Percentiles rank a stretch among this genome's conserved stretches.
phyloP scores from a whole-genome alignment of 176 grass and related monocot genomes.

The Olyra latifolia region DNA sequence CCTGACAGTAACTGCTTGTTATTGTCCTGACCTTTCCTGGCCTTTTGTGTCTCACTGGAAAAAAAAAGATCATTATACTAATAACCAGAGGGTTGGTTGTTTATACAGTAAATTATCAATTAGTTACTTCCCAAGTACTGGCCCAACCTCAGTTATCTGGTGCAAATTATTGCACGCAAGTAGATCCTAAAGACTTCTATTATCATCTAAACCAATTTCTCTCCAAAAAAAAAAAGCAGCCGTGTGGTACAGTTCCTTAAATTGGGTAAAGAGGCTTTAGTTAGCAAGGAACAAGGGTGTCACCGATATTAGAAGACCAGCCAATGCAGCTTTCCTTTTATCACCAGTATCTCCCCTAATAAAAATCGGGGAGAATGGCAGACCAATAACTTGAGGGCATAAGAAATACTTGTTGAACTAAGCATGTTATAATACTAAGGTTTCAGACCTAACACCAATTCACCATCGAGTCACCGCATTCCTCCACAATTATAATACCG shows the following conservation, averaged over 20 bases:
- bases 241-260: neutral
- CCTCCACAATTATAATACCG: too few relatives aligned
- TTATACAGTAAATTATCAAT: too few relatives aligned
- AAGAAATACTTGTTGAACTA: too few relatives aligned
- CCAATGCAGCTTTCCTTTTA: neutral
- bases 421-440: too few relatives aligned
- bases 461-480: too few relatives aligned
- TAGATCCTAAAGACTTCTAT: neutral
- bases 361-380: too few relatives aligned
- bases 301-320: neutral
- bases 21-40: slow-evolving; percentile 90
- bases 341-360: too few relatives aligned
- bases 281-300: neutral
- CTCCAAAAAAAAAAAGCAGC: neutral
- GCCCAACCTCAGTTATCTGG: neutral
- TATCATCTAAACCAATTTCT: neutral
- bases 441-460: too few relatives aligned
- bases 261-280: neutral
- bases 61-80: slow-evolving; percentile 33
- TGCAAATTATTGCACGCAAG: neutral
- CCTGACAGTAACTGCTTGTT: slow-evolving; percentile 86
- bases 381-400: too few relatives aligned
- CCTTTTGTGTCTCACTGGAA: slow-evolving; percentile 95
- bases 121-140: neutral
- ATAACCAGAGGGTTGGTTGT: neutral